These are phyloP conservation scores for Wickerhamiella azymoides DNA, from an alignment of 805 yeast genomes.

Conservation along the genomic window DNA sequence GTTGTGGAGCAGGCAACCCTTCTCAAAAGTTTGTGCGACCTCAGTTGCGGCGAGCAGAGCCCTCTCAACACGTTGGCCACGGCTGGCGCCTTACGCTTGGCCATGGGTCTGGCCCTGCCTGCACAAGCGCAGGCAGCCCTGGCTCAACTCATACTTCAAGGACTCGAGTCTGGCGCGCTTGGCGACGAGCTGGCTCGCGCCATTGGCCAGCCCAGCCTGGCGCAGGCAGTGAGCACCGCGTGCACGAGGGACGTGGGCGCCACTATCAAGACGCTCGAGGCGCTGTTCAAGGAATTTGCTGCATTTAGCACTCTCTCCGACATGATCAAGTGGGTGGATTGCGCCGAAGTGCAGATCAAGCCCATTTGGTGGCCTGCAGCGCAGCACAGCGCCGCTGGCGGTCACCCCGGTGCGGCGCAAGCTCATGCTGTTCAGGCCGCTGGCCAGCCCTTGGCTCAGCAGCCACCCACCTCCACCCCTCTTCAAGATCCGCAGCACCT, in stretches of 20 bases:
- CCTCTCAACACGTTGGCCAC: neutral
- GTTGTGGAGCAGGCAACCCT: neutral
- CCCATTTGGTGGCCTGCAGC: neutral
- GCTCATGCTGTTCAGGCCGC: too few relatives aligned
- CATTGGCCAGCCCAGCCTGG: neutral
- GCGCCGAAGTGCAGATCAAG: neutral
- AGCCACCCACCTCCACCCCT: neutral
- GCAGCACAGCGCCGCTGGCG: too few relatives aligned
- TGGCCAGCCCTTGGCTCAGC: constrained; percentile 1
- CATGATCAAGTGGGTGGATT: constrained; percentile 1
- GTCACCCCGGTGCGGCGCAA: too few relatives aligned
- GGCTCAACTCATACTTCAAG: neutral
- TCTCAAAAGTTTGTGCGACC: neutral
- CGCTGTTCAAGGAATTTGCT: neutral
- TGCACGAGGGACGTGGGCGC: constrained; percentile 3
- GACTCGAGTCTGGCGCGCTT: constrained; percentile 5
- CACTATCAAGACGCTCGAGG: neutral
- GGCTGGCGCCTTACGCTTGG: constrained; percentile 7
- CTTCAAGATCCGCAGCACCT: neutral
- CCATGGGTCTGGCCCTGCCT: constrained; percentile 5
- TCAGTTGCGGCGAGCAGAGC: neutral
- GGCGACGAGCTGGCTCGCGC: constrained; percentile 8
- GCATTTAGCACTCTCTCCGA: neutral
- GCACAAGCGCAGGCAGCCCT: neutral
- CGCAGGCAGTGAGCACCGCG: neutral